Base-by-base conservation (phyloP, 371 early-diverging fungal genomes). In the Mucor indicus region DNA sequence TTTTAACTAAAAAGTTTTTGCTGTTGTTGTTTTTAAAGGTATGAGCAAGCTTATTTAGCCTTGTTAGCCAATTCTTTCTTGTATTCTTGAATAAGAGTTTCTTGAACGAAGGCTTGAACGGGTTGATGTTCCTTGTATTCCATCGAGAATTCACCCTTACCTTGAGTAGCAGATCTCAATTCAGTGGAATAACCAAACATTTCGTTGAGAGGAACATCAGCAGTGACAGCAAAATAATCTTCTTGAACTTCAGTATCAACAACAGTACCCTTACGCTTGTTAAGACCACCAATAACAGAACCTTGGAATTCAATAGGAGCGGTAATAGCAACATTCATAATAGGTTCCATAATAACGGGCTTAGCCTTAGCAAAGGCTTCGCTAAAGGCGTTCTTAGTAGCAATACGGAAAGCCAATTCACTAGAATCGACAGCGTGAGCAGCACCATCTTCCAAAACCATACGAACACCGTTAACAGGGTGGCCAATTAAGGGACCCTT, bases 111-210 rank as follows among this genome's bases (percentile, higher is more conserved):
- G 12, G 87, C 73, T 41, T 77, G 61, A 24, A 96, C 97, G 25
- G 93, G 84, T 43, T 77, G 74, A 69, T 98, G 96, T 36, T 81
- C 73, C 75, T 89, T 85, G 80, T 96, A 96, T 76, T 94, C 96
- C 98, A 98, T 98, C 43, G 90, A 75, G 77, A 95, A 98, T 77
- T 97, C 97, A 41, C 98, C 98, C 83, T 97, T 98, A 55, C 98
- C 98, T 57, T 95, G 91, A 20, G 96, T 95, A 41, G 89, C 83
- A 22, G 92, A 88, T 49, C 98, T 83, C 56, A 98, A 79, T 67
- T 97, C 97, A 13, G 94, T 91, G 25, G 95, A 91, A 67, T 95
- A 96, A 25, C 97, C 97, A 81, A 97, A 97, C 97, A 98, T 97
- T 47, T 92, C 92, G 72, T 96, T 97, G 58, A 98, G 65, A 4